Evolutionary conservation across 2,329 filamentous ascomycete species (phyloP).

Genomic region (Sodiomyces alkalinus): DNA sequence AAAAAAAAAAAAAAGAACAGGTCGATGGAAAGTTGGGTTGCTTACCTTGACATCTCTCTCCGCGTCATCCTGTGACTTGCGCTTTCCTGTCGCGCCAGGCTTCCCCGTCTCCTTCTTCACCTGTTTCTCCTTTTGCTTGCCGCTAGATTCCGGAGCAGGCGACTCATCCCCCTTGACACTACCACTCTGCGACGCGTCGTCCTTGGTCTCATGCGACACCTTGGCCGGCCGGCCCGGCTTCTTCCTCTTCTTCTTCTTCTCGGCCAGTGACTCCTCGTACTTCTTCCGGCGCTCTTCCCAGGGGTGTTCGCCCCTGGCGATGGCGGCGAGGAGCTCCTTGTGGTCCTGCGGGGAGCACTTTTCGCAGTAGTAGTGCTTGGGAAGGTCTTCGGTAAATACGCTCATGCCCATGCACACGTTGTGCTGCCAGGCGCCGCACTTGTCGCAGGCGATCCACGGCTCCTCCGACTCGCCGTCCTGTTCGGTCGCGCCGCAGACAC

Average conservation of each 20-base stretch:
- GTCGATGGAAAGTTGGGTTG: background rate
- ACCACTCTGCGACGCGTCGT: slow-evolving; percentile 14
- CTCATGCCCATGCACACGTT: slow-evolving; percentile 87
- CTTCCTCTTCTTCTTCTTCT: slow-evolving; percentile 26
- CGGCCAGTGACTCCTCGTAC: slow-evolving; percentile 45
- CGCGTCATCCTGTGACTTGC: slow-evolving; percentile 42
- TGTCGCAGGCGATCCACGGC: slow-evolving; percentile 92
- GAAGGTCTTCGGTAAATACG: slow-evolving; percentile 61
- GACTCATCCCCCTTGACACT: slow-evolving; percentile 20
- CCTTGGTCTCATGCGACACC: slow-evolving; percentile 47
- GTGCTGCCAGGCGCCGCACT: slow-evolving; percentile 90
- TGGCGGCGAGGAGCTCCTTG: slow-evolving; percentile 61
- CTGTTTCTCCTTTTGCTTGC: slow-evolving; percentile 32
- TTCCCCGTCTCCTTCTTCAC: slow-evolving; percentile 32
- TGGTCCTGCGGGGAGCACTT: slow-evolving; percentile 75
- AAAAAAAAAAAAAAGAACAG: background rate
- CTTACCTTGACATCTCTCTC: slow-evolving; percentile 35
- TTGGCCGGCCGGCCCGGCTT: slow-evolving; percentile 47
- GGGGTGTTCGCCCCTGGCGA: slow-evolving; percentile 66
- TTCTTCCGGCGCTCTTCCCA: slow-evolving; percentile 60
- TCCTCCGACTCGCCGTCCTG: slow-evolving; percentile 76
- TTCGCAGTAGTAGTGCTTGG: slow-evolving; percentile 85
- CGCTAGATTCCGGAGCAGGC: slow-evolving; percentile 20
- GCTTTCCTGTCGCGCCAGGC: slow-evolving; percentile 31
- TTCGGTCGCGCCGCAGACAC: slow-evolving; percentile 78